phyloP scores from a whole-genome alignment of 2,329 filamentous ascomycete species.

The Colletotrichum tofieldiae region DNA sequence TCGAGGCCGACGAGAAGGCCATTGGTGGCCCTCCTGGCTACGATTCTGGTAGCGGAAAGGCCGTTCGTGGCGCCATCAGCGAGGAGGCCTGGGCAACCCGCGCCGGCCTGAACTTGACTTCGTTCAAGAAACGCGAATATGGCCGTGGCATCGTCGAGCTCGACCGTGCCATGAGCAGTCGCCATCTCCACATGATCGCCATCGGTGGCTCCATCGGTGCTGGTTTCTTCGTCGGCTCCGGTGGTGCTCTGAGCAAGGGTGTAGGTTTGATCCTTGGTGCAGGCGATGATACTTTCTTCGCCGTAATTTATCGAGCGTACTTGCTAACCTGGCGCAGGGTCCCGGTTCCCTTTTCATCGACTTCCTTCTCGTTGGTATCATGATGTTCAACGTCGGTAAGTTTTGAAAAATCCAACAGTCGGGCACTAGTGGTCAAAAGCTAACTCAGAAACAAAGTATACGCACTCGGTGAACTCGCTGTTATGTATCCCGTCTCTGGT shows the following conservation, averaged over 20 bases:
- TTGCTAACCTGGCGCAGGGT: constrained; percentile 45
- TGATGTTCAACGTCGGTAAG: constrained; percentile 70
- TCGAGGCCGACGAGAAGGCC: constrained; percentile 40
- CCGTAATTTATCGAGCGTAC: background rate
- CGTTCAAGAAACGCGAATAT: constrained; percentile 54
- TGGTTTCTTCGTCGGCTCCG: constrained; percentile 75
- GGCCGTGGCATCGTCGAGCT: constrained; percentile 51
- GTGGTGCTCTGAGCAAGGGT: constrained; percentile 66
- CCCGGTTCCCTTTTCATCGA: constrained; percentile 63
- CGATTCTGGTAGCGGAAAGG: constrained; percentile 41
- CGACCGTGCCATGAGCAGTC: constrained; percentile 66
- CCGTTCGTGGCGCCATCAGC: constrained; percentile 38
- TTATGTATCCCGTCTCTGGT: constrained; percentile 75
- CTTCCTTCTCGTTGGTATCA: constrained; percentile 71
- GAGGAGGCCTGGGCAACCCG: constrained; percentile 55
- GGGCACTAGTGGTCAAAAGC: background rate
- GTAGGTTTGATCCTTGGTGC: background rate
- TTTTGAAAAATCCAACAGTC: rapidly evolving
- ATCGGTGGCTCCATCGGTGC: constrained; percentile 75
- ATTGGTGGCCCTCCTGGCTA: constrained; percentile 30
- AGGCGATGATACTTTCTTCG: background rate
- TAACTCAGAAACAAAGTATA: constrained; percentile 56
- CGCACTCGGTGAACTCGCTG: constrained; percentile 73
- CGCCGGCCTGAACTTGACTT: constrained; percentile 57
- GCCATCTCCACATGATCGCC: constrained; percentile 75